Evolutionary conservation across 768 basidiomycete genomes (phyloP).

Genomic region (Mycena kentingensis): DNA sequence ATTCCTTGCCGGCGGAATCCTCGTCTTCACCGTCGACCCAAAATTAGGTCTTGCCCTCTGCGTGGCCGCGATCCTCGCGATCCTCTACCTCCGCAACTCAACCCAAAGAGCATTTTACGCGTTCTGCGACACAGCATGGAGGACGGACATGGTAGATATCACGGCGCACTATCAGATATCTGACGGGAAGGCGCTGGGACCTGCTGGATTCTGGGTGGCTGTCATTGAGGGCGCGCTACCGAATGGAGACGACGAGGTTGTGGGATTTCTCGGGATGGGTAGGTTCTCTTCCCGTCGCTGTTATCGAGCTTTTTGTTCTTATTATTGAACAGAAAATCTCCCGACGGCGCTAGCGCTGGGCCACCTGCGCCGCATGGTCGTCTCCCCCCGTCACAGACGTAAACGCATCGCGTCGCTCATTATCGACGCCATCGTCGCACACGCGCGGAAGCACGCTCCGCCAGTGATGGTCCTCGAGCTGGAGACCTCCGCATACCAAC

Average conservation of each 20-base stretch:
- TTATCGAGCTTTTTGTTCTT: neutral
- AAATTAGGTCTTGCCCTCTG: neutral
- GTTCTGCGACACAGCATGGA: conserved; percentile 1
- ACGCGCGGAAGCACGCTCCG: conserved; percentile 9
- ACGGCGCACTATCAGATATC: conserved; percentile 15
- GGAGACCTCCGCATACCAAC: conserved; percentile 18
- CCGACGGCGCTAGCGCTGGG: conserved; percentile 3
- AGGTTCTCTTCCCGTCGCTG: neutral
- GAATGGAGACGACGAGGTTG: conserved; percentile 13
- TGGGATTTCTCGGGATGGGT: conserved; percentile 28
- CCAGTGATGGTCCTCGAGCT: conserved; percentile 17
- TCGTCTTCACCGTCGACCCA: no score
- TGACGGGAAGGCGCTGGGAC: conserved; percentile 7
- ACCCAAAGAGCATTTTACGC: neutral
- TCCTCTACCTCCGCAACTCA: neutral
- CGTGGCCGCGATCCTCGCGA: neutral
- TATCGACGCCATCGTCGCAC: conserved; percentile 12
- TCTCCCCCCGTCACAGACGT: conserved; percentile 18
- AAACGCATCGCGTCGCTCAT: conserved; percentile 21
- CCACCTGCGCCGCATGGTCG: conserved; percentile 26
- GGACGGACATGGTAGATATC: conserved; percentile 16
- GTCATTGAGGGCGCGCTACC: conserved; percentile 18
- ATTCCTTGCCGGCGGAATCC: neutral
- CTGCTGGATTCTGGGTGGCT: conserved; percentile 29
- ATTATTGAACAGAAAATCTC: conserved; percentile 8